Base-by-base conservation (phyloP, 345 rosid species). In the Salix arbutifolia region DNA sequence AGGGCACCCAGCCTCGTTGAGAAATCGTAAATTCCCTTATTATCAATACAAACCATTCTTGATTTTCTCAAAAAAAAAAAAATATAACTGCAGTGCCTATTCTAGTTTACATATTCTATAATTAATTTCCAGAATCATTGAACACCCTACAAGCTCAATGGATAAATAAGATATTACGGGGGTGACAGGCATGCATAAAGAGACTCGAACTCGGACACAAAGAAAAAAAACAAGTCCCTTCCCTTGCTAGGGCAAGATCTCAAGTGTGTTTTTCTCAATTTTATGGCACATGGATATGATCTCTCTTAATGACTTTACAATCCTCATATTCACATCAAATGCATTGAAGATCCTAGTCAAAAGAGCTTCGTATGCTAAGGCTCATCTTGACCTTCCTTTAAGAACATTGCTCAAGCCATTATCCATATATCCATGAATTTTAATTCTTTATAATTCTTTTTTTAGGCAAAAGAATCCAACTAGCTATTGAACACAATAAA, bases 61-160 rank as follows among this genome's bases (percentile, higher is more conserved):
- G 5, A 48, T 17, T 48, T 18, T 48, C 53, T 30, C 31, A 30
- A 30, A 0, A 30, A 30, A 30, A 31, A 31, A 31, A 3, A 31
- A 30, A 31, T 31, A 31, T 31, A 31, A n/a, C n/a, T n/a, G n/a
- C n/a, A n/a, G n/a, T n/a, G n/a, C n/a, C n/a, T n/a, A n/a, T n/a
- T n/a, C n/a, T n/a, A n/a, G n/a, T n/a, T n/a, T n/a, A n/a, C n/a
- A n/a, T n/a, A n/a, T n/a, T n/a, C n/a, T n/a, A n/a, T n/a, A n/a
- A n/a, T n/a, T n/a, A n/a, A n/a, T n/a, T n/a, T n/a, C n/a, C n/a
- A n/a, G n/a, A n/a, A n/a, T n/a, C n/a, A n/a, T n/a, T 31, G 1
- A 31, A 31, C 5, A 31, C 0, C 5, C 0, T 31, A 1, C 35
- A 31, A 31, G 1, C 1, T 0, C 0, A 31, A 0, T 31, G 1